Conservation (phyloP, 495 filamentous ascomycete genomes). For the Thermothielavioides terrestris region DNA sequence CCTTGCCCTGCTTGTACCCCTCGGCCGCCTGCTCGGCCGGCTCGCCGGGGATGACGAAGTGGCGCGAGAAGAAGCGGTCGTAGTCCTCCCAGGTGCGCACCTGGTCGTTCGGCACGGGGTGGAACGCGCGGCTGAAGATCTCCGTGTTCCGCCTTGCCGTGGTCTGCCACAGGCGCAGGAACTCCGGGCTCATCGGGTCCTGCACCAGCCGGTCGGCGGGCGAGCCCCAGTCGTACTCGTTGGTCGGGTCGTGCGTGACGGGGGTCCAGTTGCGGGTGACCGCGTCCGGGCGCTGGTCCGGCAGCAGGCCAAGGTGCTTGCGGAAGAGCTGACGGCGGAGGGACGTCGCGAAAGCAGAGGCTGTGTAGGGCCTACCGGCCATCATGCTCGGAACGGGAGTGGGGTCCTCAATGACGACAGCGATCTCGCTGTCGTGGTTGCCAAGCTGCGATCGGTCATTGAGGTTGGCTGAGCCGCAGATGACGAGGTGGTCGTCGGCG, state of each 20-base stretch:
- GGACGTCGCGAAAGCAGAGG: slow-evolving; percentile 71
- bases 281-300: slow-evolving; percentile 52
- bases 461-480: slow-evolving; percentile 87
- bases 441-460: slow-evolving; percentile 94
- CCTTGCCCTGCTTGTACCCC: slow-evolving; percentile 33
- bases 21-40: slow-evolving; percentile 17
- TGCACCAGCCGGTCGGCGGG: slow-evolving; percentile 62
- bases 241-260: slow-evolving; percentile 50
- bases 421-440: slow-evolving; percentile 57
- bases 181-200: slow-evolving; percentile 62
- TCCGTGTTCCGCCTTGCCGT: slow-evolving; percentile 74
- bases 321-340: slow-evolving; percentile 81
- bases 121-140: slow-evolving; percentile 80
- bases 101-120: slow-evolving; percentile 72
- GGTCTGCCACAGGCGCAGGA: slow-evolving; percentile 61
- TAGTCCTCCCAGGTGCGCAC: slow-evolving; percentile 81
- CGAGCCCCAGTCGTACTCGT: slow-evolving; percentile 75
- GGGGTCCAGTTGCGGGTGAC: slow-evolving; percentile 70
- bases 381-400: slow-evolving; percentile 60
- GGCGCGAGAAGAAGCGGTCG: slow-evolving; percentile 64
- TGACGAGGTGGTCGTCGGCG: slow-evolving; percentile 80
- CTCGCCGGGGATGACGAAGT: slow-evolving; percentile 54
- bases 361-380: slow-evolving; percentile 60
- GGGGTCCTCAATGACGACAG: slow-evolving; percentile 47
- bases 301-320: slow-evolving; percentile 82